Conservation (phyloP, 1,284 basidiomycete genomes). For the Macrocystidia cucumis region DNA sequence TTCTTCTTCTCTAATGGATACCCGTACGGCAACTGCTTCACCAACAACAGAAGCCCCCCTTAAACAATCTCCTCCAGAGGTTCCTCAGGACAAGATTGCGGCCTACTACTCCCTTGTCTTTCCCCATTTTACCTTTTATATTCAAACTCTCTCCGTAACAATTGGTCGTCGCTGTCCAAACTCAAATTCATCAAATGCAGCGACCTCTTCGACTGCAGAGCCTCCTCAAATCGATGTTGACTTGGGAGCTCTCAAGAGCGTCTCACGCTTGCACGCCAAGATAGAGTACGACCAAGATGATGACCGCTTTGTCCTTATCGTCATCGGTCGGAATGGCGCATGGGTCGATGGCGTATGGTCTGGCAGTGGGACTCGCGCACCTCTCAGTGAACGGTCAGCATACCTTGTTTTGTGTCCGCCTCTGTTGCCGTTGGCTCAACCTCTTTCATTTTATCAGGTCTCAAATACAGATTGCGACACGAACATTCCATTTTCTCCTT, state of each 20-base stretch:
- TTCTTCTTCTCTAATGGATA: slow-evolving; percentile 27
- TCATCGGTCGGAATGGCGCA: slow-evolving; percentile 92
- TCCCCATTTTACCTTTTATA: slow-evolving; percentile 84
- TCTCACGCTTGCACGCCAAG: slow-evolving; percentile 92
- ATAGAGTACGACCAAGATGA: slow-evolving; percentile 88
- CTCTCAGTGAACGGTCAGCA: slow-evolving; percentile 73
- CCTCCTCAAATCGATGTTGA: slow-evolving; percentile 82
- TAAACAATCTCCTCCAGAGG: slow-evolving; percentile 23
- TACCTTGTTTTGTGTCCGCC: slow-evolving; percentile 6
- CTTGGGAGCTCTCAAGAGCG: slow-evolving; percentile 93
- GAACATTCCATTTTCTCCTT: slow-evolving; percentile 95
- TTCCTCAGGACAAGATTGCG: slow-evolving; percentile 66
- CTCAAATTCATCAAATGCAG: slow-evolving; percentile 43
- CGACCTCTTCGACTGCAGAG: slow-evolving; percentile 58
- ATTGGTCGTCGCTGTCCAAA: slow-evolving; percentile 66
- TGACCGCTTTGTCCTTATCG: slow-evolving; percentile 85
- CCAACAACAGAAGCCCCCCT: slow-evolving; percentile 22
- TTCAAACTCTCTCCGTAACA: slow-evolving; percentile 75
- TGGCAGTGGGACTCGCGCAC: slow-evolving; percentile 79
- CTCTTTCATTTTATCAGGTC: slow-evolving; percentile 49
- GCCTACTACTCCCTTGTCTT: slow-evolving; percentile 94
- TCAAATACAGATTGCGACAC: slow-evolving; percentile 96
- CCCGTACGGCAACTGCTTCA: slow-evolving; percentile 28
- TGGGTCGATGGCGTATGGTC: slow-evolving; percentile 98
- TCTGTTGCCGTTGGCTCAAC: slow-evolving; percentile 7